Evolutionary conservation across 805 yeast species (phyloP), one percentile per base, ranked within the genome.

Genomic region (Cyberlindnera suaveolens): DNA sequence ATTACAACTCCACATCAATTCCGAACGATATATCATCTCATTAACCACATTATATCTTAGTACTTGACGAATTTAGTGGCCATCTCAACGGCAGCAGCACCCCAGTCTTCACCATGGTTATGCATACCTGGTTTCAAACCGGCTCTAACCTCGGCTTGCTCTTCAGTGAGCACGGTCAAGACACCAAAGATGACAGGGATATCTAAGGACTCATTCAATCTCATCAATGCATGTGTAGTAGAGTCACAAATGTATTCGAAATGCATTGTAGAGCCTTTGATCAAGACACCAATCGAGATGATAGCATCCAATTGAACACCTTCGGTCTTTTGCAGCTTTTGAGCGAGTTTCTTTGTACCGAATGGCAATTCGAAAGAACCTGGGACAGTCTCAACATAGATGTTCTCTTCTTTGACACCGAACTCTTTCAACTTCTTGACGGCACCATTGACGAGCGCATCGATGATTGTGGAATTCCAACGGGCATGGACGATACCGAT

Each of bases 91-190:
- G 99, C 99, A 42, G 97, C 96, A 31, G 95, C 90, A 53, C 96
- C 99, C 99, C 99, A 91, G 64, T 93, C 99, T 59, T 77, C 87
- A 51, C 99, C 99, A 60, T 93, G 99, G 70, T 91, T 91, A 65
- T 93, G 98, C 80, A 81, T 77, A 10, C 62, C 68, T 53, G 80
- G 80, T 45, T 84, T 88, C 48, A 91, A 68, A 20, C 98, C 99
- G 11, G 98, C 96, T 66, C 99, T 82, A 17, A 81, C 80, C 53
- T 82, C 76, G 13, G 98, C 99, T 69, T 93, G 99, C 57, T 85
- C 90, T 53, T 89, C 96, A 26, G 96, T 90, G 54, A 90, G 65
- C 65, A 96, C 90, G 17, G 98, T 93, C 57, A 93, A 75, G 26
- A 93, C 79, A 50, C 99, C 99, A 60, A 89, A 93, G 50, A 93